These are phyloP conservation scores for Oldenlandia corymbosa DNA, from an alignment of 257 asterid genomes.

Conservation along the genomic window DNA sequence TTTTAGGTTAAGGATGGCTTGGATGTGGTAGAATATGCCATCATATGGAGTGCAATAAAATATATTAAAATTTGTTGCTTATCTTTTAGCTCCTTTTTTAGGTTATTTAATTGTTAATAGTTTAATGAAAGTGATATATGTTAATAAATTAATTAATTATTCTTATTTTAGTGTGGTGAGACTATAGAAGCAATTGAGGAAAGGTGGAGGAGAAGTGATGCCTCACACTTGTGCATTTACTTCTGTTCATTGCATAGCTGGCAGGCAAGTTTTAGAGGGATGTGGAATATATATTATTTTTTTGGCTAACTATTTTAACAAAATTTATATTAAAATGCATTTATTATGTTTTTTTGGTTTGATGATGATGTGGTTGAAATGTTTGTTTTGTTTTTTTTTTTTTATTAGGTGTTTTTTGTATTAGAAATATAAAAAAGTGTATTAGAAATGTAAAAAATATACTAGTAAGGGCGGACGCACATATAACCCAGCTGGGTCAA, in stretches of 20 bases:
- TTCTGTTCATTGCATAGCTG: conserved; percentile 38
- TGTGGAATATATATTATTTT: conserved; percentile 8
- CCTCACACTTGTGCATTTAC: conserved; percentile 32
- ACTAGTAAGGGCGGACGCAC: too few relatives aligned
- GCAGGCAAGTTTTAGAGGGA: conserved; percentile 34
- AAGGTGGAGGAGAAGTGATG: conserved; percentile 30
- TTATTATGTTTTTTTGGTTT: neutral
- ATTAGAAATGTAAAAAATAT: too few relatives aligned
- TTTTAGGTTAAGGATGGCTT: neutral
- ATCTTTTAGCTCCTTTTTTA: conserved; percentile 24
- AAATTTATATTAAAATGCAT: neutral
- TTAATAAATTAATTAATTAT: conserved; percentile 6
- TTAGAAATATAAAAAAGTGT: too few relatives aligned
- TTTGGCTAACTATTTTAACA: neutral
- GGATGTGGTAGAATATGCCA: conserved; percentile 42
- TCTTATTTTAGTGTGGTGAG: conserved; percentile 16
- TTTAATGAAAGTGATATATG: conserved; percentile 17
- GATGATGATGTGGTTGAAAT: neutral
- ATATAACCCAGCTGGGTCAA: too few relatives aligned
- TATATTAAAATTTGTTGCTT: conserved; percentile 19
- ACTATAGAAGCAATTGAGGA: conserved; percentile 26
- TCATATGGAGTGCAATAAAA: conserved; percentile 19
- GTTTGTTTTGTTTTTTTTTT: too few relatives aligned
- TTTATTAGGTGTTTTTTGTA: too few relatives aligned
- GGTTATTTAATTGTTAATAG: conserved; percentile 26